Conservation (phyloP, 192 early-diverging fungal genomes). For the Coemansia guatemalensis region DNA sequence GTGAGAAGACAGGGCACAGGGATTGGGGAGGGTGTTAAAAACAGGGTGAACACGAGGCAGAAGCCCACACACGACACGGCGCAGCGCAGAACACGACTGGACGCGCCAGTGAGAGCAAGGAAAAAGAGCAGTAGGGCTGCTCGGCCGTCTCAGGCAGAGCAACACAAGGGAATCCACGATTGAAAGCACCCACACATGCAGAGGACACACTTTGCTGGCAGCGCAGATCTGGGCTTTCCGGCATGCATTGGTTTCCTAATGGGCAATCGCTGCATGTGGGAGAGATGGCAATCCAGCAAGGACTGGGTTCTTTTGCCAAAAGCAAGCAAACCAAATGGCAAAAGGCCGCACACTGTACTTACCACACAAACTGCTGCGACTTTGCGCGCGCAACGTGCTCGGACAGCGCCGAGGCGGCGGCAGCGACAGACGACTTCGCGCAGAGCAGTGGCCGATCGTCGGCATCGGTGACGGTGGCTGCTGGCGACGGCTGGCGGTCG, state of each 20-base stretch:
- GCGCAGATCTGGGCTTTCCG: not conserved
- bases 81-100: not conserved
- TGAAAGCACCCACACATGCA: slow-evolving; percentile 1
- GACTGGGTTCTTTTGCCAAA: not conserved
- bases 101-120: not conserved
- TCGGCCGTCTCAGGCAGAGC: not conserved
- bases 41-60: not conserved
- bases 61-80: not conserved
- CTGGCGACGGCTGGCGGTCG: slow-evolving; percentile 51
- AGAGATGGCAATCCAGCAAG: not conserved
- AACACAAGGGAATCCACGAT: not conserved
- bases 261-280: not conserved
- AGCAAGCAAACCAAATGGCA: not conserved
- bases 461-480: slow-evolving; percentile 42
- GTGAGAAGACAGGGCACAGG: not conserved
- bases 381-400: slow-evolving; percentile 53
- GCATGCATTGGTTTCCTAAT: slow-evolving; percentile 1
- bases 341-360: slow-evolving; percentile 14
- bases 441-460: slow-evolving; percentile 11
- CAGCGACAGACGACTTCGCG: slow-evolving; percentile 1
- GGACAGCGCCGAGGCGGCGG: slow-evolving; percentile 24
- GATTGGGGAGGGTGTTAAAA: not conserved
- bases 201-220: not conserved
- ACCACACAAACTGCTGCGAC: slow-evolving; percentile 39
- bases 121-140: not conserved